Conservation (phyloP, 306 rosid genomes). For the Luffa aegyptiaca region DNA sequence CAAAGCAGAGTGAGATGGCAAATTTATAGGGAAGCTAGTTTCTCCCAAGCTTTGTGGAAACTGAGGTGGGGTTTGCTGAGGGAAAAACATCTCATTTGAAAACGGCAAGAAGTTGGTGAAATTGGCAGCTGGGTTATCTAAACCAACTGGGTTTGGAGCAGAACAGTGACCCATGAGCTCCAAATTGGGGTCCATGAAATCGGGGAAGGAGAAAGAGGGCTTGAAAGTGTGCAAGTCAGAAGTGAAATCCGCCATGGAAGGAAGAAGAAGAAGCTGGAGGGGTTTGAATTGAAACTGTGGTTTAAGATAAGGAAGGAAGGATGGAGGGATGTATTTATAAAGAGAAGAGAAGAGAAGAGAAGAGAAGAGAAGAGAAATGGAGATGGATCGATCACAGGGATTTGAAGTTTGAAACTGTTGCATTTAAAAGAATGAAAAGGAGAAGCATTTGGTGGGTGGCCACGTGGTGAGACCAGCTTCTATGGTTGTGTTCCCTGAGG, state of each 20-base stretch:
- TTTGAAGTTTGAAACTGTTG: constrained; percentile 2
- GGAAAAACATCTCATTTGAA: constrained; percentile 31
- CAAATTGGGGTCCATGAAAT: constrained; percentile 44
- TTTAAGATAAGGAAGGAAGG: constrained; percentile 32
- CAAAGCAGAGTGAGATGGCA: not conserved
- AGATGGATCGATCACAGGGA: not conserved
- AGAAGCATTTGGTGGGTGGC: constrained; percentile 31
- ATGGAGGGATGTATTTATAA: constrained; percentile 23
- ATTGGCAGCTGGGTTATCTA: constrained; percentile 38
- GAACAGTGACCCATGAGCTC: constrained; percentile 39
- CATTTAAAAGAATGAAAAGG: constrained; percentile 19
- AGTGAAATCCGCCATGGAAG: constrained; percentile 64
- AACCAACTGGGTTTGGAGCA: constrained; percentile 24
- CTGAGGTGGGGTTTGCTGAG: constrained; percentile 22
- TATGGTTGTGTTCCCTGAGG: constrained; percentile 28
- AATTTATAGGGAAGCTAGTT: constrained; percentile 12
- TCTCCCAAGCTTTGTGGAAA: constrained; percentile 33
- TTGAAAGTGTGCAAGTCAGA: constrained; percentile 41
- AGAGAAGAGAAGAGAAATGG: too few relatives aligned
- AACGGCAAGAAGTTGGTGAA: constrained; percentile 45
- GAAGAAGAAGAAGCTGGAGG: not conserved
- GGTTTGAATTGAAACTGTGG: not conserved
- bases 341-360: constrained; percentile 3
- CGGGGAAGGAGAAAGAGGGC: constrained; percentile 43
- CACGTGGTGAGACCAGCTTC: constrained; percentile 54